phyloP scores from a whole-genome alignment of 2,329 filamentous ascomycete species.

The Biscogniauxia sp. region DNA sequence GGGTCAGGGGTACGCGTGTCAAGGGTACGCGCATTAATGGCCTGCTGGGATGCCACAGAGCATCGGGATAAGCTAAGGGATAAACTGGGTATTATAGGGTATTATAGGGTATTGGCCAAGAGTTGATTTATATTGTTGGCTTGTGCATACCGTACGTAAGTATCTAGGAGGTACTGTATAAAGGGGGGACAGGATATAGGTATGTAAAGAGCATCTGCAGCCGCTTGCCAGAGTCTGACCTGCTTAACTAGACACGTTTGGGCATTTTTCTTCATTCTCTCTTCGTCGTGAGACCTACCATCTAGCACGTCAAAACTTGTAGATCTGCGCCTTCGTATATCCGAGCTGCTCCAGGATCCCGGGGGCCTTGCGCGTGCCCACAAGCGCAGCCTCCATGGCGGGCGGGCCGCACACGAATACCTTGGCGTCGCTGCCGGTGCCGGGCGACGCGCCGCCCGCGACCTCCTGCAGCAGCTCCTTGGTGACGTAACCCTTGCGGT shows the following conservation, averaged over 20 bases:
- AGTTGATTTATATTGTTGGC: too few species aligned
- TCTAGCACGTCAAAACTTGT: slow-evolving; percentile 50
- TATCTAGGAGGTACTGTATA: too few species aligned
- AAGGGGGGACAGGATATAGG: too few species aligned
- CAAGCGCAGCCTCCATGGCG: slow-evolving; percentile 59
- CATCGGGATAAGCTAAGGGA: too few species aligned
- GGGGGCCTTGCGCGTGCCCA: slow-evolving; percentile 41
- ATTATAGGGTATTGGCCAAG: too few species aligned
- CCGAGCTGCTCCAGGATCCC: slow-evolving; percentile 59
- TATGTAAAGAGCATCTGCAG: too few species aligned
- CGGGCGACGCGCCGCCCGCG: slow-evolving; percentile 29
- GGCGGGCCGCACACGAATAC: slow-evolving; percentile 70
- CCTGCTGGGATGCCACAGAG: too few species aligned
- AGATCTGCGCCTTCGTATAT: slow-evolving; percentile 54
- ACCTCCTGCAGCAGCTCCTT: slow-evolving; percentile 53
- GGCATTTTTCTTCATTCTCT: neutral
- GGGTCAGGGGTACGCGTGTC: too few species aligned
- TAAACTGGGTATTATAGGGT: too few species aligned
- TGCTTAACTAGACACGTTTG: neutral
- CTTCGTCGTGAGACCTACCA: neutral
- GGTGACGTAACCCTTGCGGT: slow-evolving; percentile 57
- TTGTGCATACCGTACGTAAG: too few species aligned
- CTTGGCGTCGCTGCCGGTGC: slow-evolving; percentile 43
- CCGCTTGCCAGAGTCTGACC: too few species aligned
- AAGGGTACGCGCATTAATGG: too few species aligned